Percentiles rank a stretch among this genome's conserved stretches.
Conservation (phyloP, 2,329 filamentous ascomycete species). For the Cladosporium sp. region DNA sequence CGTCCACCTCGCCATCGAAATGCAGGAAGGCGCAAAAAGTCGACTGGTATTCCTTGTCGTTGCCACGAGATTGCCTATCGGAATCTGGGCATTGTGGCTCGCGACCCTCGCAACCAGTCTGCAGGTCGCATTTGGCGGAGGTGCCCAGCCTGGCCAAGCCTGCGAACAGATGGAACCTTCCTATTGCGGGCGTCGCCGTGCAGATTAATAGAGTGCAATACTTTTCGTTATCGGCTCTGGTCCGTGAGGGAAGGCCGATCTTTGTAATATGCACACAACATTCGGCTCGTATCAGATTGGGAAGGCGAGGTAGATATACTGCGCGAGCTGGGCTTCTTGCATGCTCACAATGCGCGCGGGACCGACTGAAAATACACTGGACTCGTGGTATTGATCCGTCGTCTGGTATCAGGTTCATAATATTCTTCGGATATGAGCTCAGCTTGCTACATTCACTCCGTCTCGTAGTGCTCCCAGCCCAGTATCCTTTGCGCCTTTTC, state of each 20-base stretch:
- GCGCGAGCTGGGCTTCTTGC: neutral
- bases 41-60: conserved; percentile 5
- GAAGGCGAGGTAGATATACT: neutral
- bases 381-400: neutral
- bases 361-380: neutral
- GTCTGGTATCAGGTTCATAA: neutral
- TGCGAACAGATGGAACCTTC: conserved; percentile 14
- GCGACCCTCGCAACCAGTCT: conserved; percentile 1
- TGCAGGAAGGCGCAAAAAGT: conserved; percentile 6
- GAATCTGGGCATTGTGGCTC: conserved; percentile 7
- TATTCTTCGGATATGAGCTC: neutral
- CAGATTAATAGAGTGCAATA: conserved; percentile 6
- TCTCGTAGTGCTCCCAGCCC: conserved; percentile 32
- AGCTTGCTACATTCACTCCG: conserved; percentile 21
- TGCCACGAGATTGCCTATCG: conserved; percentile 8
- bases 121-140: conserved; percentile 6
- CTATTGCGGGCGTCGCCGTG: conserved; percentile 11
- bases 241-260: neutral
- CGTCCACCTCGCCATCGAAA: neutral
- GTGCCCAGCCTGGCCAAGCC: conserved; percentile 14
- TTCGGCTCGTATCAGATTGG: neutral
- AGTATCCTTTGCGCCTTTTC: conserved; percentile 30
- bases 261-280: neutral
- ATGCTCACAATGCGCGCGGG: neutral
- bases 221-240: conserved; percentile 3